Percentiles rank a stretch among this genome's conserved stretches.
phyloP scores from a whole-genome alignment of 129 eudicot species.

The Lactuca saligna region DNA sequence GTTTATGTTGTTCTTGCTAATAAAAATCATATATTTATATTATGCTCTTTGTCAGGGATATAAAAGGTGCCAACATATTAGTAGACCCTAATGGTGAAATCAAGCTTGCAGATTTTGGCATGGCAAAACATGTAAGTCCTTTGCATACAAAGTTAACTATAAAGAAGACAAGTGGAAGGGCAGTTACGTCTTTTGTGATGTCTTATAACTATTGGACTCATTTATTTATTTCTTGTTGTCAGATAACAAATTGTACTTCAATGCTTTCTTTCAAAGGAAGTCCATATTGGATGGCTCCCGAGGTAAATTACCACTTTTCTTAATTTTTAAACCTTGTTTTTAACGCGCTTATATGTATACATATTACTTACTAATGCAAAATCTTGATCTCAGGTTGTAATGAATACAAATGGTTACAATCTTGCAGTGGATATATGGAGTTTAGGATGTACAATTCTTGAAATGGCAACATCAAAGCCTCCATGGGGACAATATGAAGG shows the following conservation, averaged over 20 bases:
- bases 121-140: constrained; percentile 91
- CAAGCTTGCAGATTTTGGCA: constrained; percentile 98
- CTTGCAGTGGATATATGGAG: constrained; percentile 99
- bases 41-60: constrained; percentile 63
- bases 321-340: not conserved
- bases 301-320: constrained; percentile 45
- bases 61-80: constrained; percentile 92
- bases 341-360: not conserved
- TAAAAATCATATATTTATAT: not conserved
- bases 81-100: constrained; percentile 94
- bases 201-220: constrained; percentile 12
- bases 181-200: not conserved
- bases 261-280: constrained; percentile 99
- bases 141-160: not conserved
- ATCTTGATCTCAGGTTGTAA: constrained; percentile 63
- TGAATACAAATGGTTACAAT: constrained; percentile 84
- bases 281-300: constrained; percentile 99
- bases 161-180: not conserved
- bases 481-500: constrained; percentile 99
- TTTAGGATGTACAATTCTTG: constrained; percentile 94
- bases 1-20: constrained; percentile 3
- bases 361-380: constrained; percentile 2
- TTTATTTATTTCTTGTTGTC: constrained; percentile 32
- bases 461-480: constrained; percentile 96
- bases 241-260: constrained; percentile 69